phyloP scores from a whole-genome alignment of 257 asterid genomes.

The Leptodermis oblonga region DNA sequence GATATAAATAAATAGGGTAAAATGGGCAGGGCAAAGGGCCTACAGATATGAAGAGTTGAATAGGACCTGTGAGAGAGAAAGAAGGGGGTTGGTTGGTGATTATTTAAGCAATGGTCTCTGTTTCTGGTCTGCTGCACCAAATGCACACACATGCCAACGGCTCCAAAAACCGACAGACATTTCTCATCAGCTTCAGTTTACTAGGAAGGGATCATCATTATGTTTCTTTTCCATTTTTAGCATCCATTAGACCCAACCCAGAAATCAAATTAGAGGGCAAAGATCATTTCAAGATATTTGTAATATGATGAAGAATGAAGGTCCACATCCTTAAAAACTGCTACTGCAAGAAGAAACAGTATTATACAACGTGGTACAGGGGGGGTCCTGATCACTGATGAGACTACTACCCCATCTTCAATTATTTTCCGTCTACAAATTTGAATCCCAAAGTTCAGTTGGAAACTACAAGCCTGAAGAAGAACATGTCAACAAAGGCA shows the following conservation, averaged over 20 bases:
- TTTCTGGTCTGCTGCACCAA: not conserved
- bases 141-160: conserved; percentile 20
- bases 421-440: no score
- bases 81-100: no score
- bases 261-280: no score
- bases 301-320: not conserved
- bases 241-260: not conserved
- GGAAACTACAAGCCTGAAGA: no score
- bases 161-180: not conserved
- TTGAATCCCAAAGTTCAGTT: no score
- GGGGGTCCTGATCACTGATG: no score
- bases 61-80: conserved; percentile 2
- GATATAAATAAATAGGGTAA: no score
- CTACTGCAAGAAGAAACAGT: not conserved
- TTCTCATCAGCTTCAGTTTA: no score
- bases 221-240: conserved; percentile 7
- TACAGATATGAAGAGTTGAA: conserved; percentile 3
- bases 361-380: not conserved
- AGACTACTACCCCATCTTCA: no score
- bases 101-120: conserved; percentile 5
- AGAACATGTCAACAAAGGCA: not conserved
- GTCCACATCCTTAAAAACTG: not conserved
- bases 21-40: no score
- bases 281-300: no score
- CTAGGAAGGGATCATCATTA: conserved; percentile 4